Percentiles rank a stretch among this genome's conserved stretches.
phyloP scores from a whole-genome alignment of 2,329 filamentous ascomycete species.

The Trichoderma breve region DNA sequence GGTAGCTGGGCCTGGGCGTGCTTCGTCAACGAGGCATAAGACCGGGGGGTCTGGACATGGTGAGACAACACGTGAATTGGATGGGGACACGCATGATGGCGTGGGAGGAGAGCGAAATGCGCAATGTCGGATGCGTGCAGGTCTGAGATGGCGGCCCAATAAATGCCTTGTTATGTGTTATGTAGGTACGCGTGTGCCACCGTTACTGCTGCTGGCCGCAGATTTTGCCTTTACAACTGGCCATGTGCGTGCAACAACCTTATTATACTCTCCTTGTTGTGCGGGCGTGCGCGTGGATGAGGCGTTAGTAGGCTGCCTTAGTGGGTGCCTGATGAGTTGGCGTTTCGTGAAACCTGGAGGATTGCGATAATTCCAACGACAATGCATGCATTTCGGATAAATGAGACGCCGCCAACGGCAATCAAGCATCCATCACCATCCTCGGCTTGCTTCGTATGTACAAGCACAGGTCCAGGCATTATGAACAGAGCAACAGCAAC shows the following conservation, averaged over 20 bases:
- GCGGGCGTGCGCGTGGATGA: not conserved
- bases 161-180: not conserved
- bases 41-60: not conserved
- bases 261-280: not conserved
- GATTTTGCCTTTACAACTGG: not conserved
- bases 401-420: not conserved
- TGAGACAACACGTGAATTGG: conserved; percentile 18
- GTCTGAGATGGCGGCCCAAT: not conserved
- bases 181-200: not conserved
- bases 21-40: not conserved
- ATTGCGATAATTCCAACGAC: not conserved
- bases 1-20: not conserved
- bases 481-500: not conserved
- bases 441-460: not conserved
- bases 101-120: conserved; percentile 1
- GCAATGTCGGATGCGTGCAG: conserved; percentile 2
- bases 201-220: not conserved
- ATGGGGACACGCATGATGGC: not conserved
- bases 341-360: not conserved
- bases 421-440: not conserved
- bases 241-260: not conserved
- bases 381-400: not conserved
- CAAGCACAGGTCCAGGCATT: too few relatives aligned
- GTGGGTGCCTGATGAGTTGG: not conserved
- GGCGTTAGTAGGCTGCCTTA: not conserved